Base-by-base conservation (phyloP, 352 stramenopile species). In the Phytophthora rubi region DNA sequence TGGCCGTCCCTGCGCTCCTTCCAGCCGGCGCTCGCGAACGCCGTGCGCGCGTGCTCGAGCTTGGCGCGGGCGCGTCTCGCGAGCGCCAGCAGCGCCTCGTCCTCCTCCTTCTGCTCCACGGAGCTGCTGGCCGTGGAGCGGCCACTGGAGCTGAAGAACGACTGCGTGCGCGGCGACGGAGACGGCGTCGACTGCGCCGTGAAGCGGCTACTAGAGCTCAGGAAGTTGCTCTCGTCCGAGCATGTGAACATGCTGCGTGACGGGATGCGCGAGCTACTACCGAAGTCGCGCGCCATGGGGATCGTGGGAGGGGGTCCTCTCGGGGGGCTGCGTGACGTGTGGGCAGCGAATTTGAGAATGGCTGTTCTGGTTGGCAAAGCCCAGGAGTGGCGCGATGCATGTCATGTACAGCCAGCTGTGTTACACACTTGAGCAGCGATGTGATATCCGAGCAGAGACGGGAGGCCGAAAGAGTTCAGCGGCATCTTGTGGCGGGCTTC, bases 1-100 rank as follows among this genome's bases (percentile, higher is more conserved):
- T 72, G 62, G 4, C 68, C 62, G 47, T 79, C 71, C 28, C 71
- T 78, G 30, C 75, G 75, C 53, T 72, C 68, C 51, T 71, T 76
- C 75, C 75, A 82, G 1, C 65, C 68, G 4, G 56, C 58, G 21
- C 57, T 52, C 18, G 54, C 61, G 18, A 68, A 62, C 3, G 16
- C 32, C 8, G 48, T 4, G 26, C 55, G 61, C 5, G 68, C 68
- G 15, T 68, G 51, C 9, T 80, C 71, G 52, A 80, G 54, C 12
- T 64, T 62, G 18, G 53, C 53, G 12, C 71, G 71, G 0, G 60
- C 64, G 5, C 52, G 68, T 4, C 33, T 33, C 6, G 71, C 64
- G 18, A 82, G 64, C 9, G 53, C 23, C 21, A 76, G 35, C 12
- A 82, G 62, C 35, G 47, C 53, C 12, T 80, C 64, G 52, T 82